These are phyloP conservation scores for Aspergillus sp. DNA, from an alignment of 2,329 filamentous ascomycete species.

Conservation along the genomic window DNA sequence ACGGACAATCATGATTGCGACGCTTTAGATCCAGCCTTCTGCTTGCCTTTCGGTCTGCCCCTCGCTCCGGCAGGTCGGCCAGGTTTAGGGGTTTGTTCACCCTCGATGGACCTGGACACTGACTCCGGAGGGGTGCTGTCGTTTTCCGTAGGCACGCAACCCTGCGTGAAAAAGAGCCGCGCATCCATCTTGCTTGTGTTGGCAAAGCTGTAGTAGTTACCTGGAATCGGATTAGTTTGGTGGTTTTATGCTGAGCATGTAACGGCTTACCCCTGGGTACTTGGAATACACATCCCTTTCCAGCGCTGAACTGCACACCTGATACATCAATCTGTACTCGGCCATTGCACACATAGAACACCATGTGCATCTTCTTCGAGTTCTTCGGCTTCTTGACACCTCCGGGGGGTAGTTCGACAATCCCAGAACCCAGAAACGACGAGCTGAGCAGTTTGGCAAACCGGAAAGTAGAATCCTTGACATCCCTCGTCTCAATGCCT, in stretches of 20 bases:
- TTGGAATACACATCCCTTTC: slow-evolving; percentile 83
- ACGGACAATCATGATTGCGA: too few relatives aligned
- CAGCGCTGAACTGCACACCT: slow-evolving; percentile 60
- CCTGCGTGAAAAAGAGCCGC: slow-evolving; percentile 86
- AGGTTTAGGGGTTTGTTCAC: slow-evolving; percentile 10
- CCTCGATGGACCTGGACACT: slow-evolving; percentile 16
- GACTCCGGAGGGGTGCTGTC: slow-evolving; percentile 18
- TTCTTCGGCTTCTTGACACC: slow-evolving; percentile 86
- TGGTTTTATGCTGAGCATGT: background rate
- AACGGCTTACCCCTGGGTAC: slow-evolving; percentile 84
- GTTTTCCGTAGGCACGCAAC: slow-evolving; percentile 49
- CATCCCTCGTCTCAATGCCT: slow-evolving; percentile 49
- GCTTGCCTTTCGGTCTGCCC: slow-evolving; percentile 26
- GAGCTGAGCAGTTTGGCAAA: slow-evolving; percentile 81
- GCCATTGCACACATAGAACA: slow-evolving; percentile 81
- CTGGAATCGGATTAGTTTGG: slow-evolving; percentile 38
- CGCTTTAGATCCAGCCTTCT: slow-evolving; percentile 14
- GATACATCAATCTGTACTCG: slow-evolving; percentile 65
- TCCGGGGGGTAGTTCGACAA: slow-evolving; percentile 78
- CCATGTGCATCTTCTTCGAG: slow-evolving; percentile 91
- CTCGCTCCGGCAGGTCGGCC: slow-evolving; percentile 11
- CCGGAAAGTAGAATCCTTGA: slow-evolving; percentile 61
- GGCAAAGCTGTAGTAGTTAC: slow-evolving; percentile 84
- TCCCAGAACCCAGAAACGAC: slow-evolving; percentile 78
- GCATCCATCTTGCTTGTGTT: slow-evolving; percentile 67